Base-by-base conservation (phyloP, 495 filamentous ascomycete genomes). In the Pyronema omphalodes region DNA sequence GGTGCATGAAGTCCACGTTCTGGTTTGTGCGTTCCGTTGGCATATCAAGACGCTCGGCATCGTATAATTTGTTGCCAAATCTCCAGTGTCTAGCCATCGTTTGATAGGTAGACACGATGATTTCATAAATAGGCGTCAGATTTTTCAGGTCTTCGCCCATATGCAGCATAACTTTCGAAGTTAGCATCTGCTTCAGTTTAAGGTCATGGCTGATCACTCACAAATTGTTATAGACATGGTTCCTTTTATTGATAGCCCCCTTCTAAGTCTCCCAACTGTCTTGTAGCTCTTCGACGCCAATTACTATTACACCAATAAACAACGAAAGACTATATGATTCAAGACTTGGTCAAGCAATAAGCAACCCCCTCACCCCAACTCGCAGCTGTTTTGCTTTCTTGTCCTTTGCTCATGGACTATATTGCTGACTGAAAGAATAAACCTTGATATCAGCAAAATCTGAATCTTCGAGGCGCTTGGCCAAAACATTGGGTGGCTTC, bases 391-490 rank as follows among this genome's bases (percentile, higher is more conserved):
- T 75, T 41, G 70, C 58, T 19, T 69, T 69, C 19, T 67, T 63
- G 51, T 75, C 68, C 48, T 69, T 71, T 18, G 72, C 63, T 71
- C 72, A 75, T 9, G 72, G 67, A 45, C 69, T 69, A 59, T 71
- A 67, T 3, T 71, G 72, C 37, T 41, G 44, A 3, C 49, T 50
- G 15, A 51, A 43, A 12, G 18, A 33, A 15, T 59, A 36, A 17
- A 48, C 55, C 41, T 52, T 48, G 7, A 45, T 6, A 35, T 62
- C 7, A 56, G 51, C 12, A 56, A 55, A 55, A 9, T 44, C 54
- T 5, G 33, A 35, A 3, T 43, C 36, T 43, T 40, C 35, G n/a
- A 55, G 54, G 12, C 29, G 14, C 51, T 18, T 18, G 4, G 14
- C 23, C 44, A 47, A 9, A n/a, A n/a, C n/a, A n/a, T n/a, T n/a